Evolutionary conservation across 257 asterid genomes (phyloP).

Genomic region (Leptodermis oblonga): DNA sequence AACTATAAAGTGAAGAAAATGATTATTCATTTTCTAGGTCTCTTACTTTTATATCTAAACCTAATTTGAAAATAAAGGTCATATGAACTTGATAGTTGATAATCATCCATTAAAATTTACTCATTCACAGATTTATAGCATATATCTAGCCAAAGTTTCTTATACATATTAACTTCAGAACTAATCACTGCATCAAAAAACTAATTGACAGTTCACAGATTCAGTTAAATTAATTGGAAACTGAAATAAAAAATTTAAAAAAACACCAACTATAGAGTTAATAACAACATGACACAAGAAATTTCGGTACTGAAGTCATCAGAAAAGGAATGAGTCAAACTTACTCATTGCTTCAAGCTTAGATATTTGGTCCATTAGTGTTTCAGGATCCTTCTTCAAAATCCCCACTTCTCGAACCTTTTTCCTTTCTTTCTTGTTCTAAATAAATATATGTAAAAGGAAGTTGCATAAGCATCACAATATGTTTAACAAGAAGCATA

Average conservation of each 20-base stretch:
- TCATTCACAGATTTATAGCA: not conserved
- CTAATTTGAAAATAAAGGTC: not conserved
- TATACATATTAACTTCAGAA: not conserved
- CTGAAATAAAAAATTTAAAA: not conserved
- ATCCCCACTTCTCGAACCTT: slow-evolving; percentile 95
- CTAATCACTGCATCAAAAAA: not conserved
- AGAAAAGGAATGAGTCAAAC: slow-evolving; percentile 12
- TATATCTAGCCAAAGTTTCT: not conserved
- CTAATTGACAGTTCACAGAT: not conserved
- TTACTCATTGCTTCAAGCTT: slow-evolving; percentile 87
- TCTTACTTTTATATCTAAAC: not conserved
- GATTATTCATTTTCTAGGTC: not conserved
- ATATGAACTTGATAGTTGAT: not conserved
- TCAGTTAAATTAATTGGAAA: not conserved
- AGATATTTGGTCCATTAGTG: slow-evolving; percentile 69
- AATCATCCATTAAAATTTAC: not conserved
- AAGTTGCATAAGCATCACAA: slow-evolving; percentile 4
- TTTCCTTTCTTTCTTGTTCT: slow-evolving; percentile 95
- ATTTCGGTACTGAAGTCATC: not conserved
- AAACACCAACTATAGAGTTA: not conserved
- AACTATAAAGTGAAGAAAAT: not conserved
- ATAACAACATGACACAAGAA: not conserved
- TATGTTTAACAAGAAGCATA: not conserved
- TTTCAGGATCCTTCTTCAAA: slow-evolving; percentile 88
- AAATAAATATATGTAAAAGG: slow-evolving; percentile 17